Evolutionary conservation across 2,329 filamentous ascomycete species (phyloP).

Genomic region (Sarocladiaceae sp.): DNA sequence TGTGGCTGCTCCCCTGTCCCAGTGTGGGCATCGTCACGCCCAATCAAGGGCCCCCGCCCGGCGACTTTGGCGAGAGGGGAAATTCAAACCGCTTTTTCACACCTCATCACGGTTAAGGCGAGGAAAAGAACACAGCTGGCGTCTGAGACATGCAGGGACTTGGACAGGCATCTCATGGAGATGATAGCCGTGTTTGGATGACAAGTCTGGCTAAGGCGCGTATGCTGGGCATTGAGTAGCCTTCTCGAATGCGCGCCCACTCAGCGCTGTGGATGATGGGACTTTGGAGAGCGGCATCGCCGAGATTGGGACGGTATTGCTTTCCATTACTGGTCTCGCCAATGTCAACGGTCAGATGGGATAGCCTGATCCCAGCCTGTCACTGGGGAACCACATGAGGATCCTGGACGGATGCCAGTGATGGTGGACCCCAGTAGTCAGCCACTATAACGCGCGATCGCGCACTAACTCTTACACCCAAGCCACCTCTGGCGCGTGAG

Average conservation of each 20-base stretch:
- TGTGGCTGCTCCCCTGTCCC: conserved; percentile 1
- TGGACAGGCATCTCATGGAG: conserved; percentile 3
- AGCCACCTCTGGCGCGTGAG: background rate
- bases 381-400: background rate
- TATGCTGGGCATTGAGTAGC: background rate
- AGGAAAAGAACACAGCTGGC: background rate
- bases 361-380: no score
- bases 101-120: no score
- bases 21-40: background rate
- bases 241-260: background rate
- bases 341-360: background rate
- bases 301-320: conserved; percentile 3
- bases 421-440: background rate
- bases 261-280: background rate
- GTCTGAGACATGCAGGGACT: conserved; percentile 8
- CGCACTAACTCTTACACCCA: no score
- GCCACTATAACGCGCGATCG: background rate
- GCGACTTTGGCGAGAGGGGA: background rate
- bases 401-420: no score
- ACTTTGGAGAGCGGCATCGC: background rate
- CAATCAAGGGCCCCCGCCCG: conserved; percentile 4
- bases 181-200: conserved; percentile 8
- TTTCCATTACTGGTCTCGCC: background rate
- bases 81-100: background rate
- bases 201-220: background rate